phyloP scores from a whole-genome alignment of 768 basidiomycete species.

The Cystobasidium ongulense region DNA sequence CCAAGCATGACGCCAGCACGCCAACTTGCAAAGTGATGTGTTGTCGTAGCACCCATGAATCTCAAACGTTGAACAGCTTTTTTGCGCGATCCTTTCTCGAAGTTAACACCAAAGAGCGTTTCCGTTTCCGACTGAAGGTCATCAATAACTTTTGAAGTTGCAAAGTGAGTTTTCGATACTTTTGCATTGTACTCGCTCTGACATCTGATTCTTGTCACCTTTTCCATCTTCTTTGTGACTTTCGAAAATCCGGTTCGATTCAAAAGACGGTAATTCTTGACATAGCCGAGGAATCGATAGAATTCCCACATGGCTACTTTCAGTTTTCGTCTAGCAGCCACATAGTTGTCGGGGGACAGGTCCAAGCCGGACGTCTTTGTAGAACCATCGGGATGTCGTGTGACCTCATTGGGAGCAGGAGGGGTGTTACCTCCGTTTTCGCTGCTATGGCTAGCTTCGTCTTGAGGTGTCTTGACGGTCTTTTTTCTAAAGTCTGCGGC shows the following conservation, averaged over 20 bases:
- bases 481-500: neutral
- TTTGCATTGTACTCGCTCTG: slow-evolving; percentile 68
- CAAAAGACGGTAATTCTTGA: slow-evolving; percentile 83
- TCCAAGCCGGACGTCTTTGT: neutral
- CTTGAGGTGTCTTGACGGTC: neutral
- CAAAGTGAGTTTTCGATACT: slow-evolving; percentile 63
- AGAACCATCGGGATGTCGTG: neutral
- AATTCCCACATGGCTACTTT: slow-evolving; percentile 71
- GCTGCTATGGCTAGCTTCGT: neutral
- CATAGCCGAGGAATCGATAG: slow-evolving; percentile 72
- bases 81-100: slow-evolving; percentile 70
- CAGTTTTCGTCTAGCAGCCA: slow-evolving; percentile 71
- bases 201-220: slow-evolving; percentile 49
- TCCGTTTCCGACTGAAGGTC: slow-evolving; percentile 69
- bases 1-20: slow-evolving; percentile 37
- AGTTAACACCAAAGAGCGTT: slow-evolving; percentile 62
- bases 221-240: slow-evolving; percentile 35
- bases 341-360: slow-evolving; percentile 68
- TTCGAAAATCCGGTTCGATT: slow-evolving; percentile 64
- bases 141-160: slow-evolving; percentile 56
- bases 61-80: slow-evolving; percentile 63
- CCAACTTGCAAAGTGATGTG: slow-evolving; percentile 37
- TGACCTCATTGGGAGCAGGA: neutral
- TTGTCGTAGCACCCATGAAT: slow-evolving; percentile 44
- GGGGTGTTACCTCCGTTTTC: neutral